These are phyloP conservation scores for Trypanosomatidae sp. DNA, from an alignment of 208 protist genomes.

Conservation along the genomic window DNA sequence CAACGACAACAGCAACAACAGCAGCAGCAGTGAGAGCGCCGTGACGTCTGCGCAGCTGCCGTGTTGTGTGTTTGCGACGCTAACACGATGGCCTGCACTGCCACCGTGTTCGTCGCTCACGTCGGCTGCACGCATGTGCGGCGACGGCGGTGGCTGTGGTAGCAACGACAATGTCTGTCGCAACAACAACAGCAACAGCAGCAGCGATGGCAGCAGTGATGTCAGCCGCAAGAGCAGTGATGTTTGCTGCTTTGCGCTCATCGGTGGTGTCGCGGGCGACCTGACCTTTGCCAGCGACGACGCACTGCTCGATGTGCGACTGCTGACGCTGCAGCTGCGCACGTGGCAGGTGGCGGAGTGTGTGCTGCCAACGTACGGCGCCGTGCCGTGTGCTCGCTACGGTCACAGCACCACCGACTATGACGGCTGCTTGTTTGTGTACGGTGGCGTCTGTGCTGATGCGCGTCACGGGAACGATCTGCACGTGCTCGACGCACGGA, in stretches of 20 bases:
- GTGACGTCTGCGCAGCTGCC: no score
- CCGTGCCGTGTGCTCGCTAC: slow-evolving; percentile 42
- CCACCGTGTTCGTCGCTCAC: no score
- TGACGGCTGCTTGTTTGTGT: slow-evolving; percentile 27
- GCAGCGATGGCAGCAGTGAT: not conserved
- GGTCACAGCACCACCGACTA: slow-evolving; percentile 34
- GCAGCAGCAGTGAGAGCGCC: no score
- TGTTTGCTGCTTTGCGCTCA: slow-evolving; percentile 47
- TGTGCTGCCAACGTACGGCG: slow-evolving; percentile 35
- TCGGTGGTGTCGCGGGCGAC: slow-evolving; percentile 55
- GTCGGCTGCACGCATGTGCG: no score
- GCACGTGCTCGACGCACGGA: slow-evolving; percentile 37
- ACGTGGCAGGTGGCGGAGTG: slow-evolving; percentile 8
- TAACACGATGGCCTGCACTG: no score
- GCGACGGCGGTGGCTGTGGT: no score
- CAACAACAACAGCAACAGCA: not conserved
- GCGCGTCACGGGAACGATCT: slow-evolving; percentile 41
- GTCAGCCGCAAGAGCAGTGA: not conserved
- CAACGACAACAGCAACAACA: no score
- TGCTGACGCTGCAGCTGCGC: slow-evolving; percentile 14
- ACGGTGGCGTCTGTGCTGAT: slow-evolving; percentile 37
- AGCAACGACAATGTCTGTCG: not conserved
- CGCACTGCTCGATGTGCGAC: slow-evolving; percentile 20
- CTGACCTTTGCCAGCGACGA: slow-evolving; percentile 30
- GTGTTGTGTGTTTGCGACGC: no score